Conservation (phyloP, 495 filamentous ascomycete species). For the Annulohypoxylon bovei region DNA sequence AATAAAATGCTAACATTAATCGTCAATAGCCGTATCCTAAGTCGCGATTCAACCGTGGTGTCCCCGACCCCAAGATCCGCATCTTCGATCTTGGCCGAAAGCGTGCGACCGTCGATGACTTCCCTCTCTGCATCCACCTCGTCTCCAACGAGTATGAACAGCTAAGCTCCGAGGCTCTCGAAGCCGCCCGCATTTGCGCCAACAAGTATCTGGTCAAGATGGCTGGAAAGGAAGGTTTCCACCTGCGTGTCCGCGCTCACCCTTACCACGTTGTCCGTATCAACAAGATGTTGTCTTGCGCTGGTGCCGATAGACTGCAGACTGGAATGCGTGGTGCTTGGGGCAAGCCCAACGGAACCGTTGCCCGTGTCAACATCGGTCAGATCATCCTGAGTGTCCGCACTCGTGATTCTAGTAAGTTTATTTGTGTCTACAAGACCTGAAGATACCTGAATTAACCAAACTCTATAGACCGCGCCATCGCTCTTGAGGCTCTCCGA, state of each 20-base stretch:
- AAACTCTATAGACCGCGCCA: constrained; percentile 71
- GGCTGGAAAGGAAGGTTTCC: constrained; percentile 99
- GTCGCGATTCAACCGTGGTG: constrained; percentile 99
- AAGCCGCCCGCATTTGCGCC: constrained; percentile 98
- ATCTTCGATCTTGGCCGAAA: constrained; percentile 99
- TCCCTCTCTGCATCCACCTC: constrained; percentile 96
- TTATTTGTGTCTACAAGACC: not conserved
- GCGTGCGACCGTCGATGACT: constrained; percentile 97
- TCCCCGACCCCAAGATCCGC: constrained; percentile 98
- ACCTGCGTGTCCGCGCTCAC: constrained; percentile 96
- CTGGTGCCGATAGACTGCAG: constrained; percentile 99
- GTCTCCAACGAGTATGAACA: constrained; percentile 99
- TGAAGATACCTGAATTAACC: constrained; percentile 42
- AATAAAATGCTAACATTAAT: constrained; percentile 45
- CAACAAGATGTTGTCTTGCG: constrained; percentile 99
- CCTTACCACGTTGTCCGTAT: constrained; percentile 99
- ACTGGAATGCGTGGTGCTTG: constrained; percentile 99
- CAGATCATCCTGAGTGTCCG: constrained; percentile 97
- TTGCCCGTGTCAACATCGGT: constrained; percentile 99
- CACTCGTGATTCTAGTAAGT: constrained; percentile 86
- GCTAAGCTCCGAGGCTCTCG: constrained; percentile 97
- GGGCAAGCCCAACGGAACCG: constrained; percentile 97
- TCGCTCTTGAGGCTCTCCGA: constrained; percentile 97
- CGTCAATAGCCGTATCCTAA: constrained; percentile 90
- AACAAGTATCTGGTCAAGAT: constrained; percentile 99